Percentiles rank a stretch among this genome's conserved stretches.
phyloP scores from a whole-genome alignment of 352 stramenopile species.

The Phytophthora pinifolia region DNA sequence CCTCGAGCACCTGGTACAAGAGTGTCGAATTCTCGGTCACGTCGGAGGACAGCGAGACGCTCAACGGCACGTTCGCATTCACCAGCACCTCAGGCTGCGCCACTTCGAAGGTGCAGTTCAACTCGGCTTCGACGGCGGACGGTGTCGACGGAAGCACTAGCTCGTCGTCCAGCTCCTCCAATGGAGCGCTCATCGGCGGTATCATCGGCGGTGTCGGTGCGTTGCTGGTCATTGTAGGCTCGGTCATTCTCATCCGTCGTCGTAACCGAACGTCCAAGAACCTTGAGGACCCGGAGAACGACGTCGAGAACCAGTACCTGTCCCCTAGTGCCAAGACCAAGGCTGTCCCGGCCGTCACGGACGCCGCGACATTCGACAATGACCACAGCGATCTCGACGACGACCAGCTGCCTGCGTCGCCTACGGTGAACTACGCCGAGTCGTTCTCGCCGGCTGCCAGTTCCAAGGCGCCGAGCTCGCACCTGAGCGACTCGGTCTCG shows the following conservation, averaged over 20 bases:
- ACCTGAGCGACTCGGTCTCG: slow-evolving; percentile 18
- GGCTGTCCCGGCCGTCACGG: slow-evolving; percentile 15
- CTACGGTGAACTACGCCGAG: slow-evolving; percentile 55
- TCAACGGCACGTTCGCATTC: slow-evolving; percentile 66
- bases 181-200: slow-evolving; percentile 39
- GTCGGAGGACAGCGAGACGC: slow-evolving; percentile 51
- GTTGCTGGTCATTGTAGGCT: slow-evolving; percentile 67
- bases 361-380: slow-evolving; percentile 35
- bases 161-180: slow-evolving; percentile 21
- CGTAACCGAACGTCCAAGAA: slow-evolving; percentile 43
- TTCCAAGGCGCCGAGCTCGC: slow-evolving; percentile 19
- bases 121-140: slow-evolving; percentile 48
- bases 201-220: slow-evolving; percentile 40
- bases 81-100: slow-evolving; percentile 50
- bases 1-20: slow-evolving; percentile 55
- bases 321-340: slow-evolving; percentile 60
- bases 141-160: slow-evolving; percentile 36
- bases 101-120: slow-evolving; percentile 70
- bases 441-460: slow-evolving; percentile 47
- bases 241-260: slow-evolving; percentile 66
- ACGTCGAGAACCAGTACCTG: slow-evolving; percentile 62
- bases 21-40: slow-evolving; percentile 62
- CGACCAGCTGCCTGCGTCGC: slow-evolving; percentile 35
- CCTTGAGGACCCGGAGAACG: slow-evolving; percentile 36
- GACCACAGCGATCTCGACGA: slow-evolving; percentile 29